Evolutionary conservation across 495 filamentous ascomycete species (phyloP), one percentile per base, ranked within the genome.

Genomic region (Trichocladium uniseriatum): DNA sequence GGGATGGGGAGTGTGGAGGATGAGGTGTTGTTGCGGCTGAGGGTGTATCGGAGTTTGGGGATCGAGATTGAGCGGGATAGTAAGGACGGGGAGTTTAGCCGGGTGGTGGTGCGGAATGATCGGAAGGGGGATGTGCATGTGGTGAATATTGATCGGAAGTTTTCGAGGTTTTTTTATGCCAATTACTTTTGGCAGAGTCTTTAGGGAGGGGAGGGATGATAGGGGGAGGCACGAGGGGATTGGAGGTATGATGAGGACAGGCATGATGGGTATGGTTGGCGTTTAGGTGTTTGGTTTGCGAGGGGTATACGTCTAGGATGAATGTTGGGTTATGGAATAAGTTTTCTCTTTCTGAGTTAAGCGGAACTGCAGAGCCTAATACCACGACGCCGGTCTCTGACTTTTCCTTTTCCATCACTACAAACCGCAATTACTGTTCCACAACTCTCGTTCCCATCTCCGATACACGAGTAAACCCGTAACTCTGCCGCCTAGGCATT

Each of bases 131-230:
- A 96, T 65, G 87, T 96, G 45, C 86, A 95, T 64, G 86, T 97
- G 24, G 83, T 98, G 41, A 94, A 95, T 58, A 82, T 98, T 53
- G 91, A 96, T 59, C 78, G 84, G 41, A 95, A 90, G 67, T 89
- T 95, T 60, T 89, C 87, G 47, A 77, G 80, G 47, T 89, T 83
- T 67, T 97, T 94, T 63, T 96, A 98, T 62, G 84, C 89, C 20
- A 92, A 95, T 57, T 94, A 95, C 58, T 91, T 98, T 59, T 98
- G 92, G 92, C 78, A 84, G 59, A 86, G 76, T n/a, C 75, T 94
- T 65, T 89, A 68, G 63, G 65, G 57, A 20, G 34, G 7, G 38
- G 14, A 38, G 37, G 42, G 21, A 20, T 6, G 38, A 37, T 14
- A 15, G 19, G 16, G 15, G 21, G 36, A 41, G 20, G 10, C n/a